phyloP scores from a whole-genome alignment of 164 flowering plant genomes.

The Annona cherimola region DNA sequence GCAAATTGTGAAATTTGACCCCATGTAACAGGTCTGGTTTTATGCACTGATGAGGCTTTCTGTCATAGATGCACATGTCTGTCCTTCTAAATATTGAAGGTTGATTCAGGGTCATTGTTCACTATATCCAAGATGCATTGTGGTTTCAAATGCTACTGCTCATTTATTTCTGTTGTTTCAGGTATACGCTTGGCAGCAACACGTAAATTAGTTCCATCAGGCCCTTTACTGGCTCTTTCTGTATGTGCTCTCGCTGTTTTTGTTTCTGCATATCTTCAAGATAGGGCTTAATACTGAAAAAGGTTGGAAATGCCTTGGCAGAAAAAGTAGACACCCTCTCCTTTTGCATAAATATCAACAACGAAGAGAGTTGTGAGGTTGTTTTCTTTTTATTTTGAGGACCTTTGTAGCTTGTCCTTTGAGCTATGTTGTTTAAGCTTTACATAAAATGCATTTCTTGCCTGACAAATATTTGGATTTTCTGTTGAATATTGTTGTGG shows the following conservation, averaged over 20 bases:
- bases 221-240: conserved; percentile 34
- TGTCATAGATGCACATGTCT: background rate
- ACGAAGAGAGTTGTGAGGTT: background rate
- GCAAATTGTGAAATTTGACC: background rate
- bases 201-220: conserved; percentile 28
- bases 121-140: background rate
- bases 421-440: background rate
- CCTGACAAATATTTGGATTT: background rate
- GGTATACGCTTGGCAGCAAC: conserved; percentile 46
- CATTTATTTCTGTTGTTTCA: conserved; percentile 12
- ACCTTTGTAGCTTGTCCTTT: background rate
- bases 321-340: background rate
- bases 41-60: background rate
- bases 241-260: conserved; percentile 30
- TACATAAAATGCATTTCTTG: background rate
- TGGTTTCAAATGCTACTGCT: background rate
- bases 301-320: background rate
- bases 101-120: background rate
- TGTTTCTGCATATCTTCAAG: conserved; percentile 34
- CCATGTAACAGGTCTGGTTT: background rate
- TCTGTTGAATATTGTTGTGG: background rate
- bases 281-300: conserved; percentile 11
- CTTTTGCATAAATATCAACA: background rate
- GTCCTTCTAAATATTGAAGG: background rate
- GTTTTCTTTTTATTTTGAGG: background rate